Evolutionary conservation across 2,329 filamentous ascomycete species (phyloP).

Genomic region (Orbilia ellipsospora): DNA sequence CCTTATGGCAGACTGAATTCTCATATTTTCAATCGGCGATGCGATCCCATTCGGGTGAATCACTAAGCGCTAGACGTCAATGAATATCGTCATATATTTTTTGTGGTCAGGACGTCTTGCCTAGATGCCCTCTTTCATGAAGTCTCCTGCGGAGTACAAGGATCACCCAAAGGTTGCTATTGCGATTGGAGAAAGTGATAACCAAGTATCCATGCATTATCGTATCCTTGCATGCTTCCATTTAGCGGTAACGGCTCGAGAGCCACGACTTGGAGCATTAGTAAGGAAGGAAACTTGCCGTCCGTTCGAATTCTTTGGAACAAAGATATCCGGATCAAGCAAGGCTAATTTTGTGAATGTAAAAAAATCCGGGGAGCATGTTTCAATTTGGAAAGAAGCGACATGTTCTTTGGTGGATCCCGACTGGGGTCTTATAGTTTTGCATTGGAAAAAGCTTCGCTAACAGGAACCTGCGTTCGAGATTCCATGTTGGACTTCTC

Average conservation of each 20-base stretch:
- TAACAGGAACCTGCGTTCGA: neutral
- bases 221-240: slow-evolving; percentile 12
- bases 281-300: slow-evolving; percentile 39
- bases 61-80: slow-evolving; percentile 1
- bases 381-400: slow-evolving; percentile 9
- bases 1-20: neutral
- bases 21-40: slow-evolving; percentile 25
- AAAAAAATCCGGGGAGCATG: slow-evolving; percentile 7
- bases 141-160: slow-evolving; percentile 37
- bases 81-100: slow-evolving; percentile 20
- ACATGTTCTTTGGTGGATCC: slow-evolving; percentile 2
- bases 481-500: neutral
- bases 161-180: slow-evolving; percentile 35
- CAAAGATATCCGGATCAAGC: slow-evolving; percentile 24
- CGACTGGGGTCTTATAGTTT: slow-evolving; percentile 8
- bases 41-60: slow-evolving; percentile 9
- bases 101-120: neutral
- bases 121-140: slow-evolving; percentile 22
- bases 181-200: slow-evolving; percentile 52
- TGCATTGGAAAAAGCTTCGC: slow-evolving; percentile 1
- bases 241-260: slow-evolving; percentile 10
- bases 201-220: slow-evolving; percentile 30
- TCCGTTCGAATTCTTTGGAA: slow-evolving; percentile 12
- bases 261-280: slow-evolving; percentile 28
- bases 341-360: slow-evolving; percentile 22